Base-by-base conservation (phyloP, 2,329 filamentous ascomycete species). In the Falciphora oryzae region DNA sequence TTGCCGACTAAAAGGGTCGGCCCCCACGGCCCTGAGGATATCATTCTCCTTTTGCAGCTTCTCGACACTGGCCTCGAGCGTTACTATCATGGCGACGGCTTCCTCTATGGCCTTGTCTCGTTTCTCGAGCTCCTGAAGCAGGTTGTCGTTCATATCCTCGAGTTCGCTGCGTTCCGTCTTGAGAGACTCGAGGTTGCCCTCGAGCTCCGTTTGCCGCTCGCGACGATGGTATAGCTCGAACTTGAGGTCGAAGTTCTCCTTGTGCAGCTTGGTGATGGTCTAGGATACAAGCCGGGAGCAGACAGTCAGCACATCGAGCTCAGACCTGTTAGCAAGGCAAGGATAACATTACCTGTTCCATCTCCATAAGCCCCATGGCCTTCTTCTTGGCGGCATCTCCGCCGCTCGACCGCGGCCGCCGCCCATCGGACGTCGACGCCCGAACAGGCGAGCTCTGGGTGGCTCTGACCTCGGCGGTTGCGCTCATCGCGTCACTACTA, bases 211-310 rank as follows among this genome's bases (percentile, higher is more conserved):
- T 70, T 89, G 87, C 63, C 83, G 81, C 74, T 92, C 85, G 32
- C 89, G 81, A 8, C 88, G 82, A 71, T 92, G 88, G 69, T 84
- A 90, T 1, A 92, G 75, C 72, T 92, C 89, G 38, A 92, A 79
- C 73, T 92, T 92, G 57, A 92, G 80, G 68, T 91, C 89, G 69
- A 92, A 92, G 70, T 92, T 92, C 75, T 91, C 85, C 72, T 92
- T 92, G 73, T 89, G 86, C 28, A 92, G 76, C 1, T 80, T 87
- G 5, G 89, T 89, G 63, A 91, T 76, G 64, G 87, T 85, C 82
- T 89, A 1, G 35, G 35, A n/a, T n/a, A n/a, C 35, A 38, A 14
- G 35, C 18, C 5, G 6, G 4, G 5, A 18, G 35, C 14, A 16
- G 14, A 6, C 2, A 38, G 35, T 38, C 16, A 18, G 35, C 13